A percentile compares a stretch with the other conserved stretches of the same genome.
These are phyloP conservation scores for Xylariaceae sp. DNA, from an alignment of 2,329 filamentous ascomycete genomes.

Conservation along the genomic window DNA sequence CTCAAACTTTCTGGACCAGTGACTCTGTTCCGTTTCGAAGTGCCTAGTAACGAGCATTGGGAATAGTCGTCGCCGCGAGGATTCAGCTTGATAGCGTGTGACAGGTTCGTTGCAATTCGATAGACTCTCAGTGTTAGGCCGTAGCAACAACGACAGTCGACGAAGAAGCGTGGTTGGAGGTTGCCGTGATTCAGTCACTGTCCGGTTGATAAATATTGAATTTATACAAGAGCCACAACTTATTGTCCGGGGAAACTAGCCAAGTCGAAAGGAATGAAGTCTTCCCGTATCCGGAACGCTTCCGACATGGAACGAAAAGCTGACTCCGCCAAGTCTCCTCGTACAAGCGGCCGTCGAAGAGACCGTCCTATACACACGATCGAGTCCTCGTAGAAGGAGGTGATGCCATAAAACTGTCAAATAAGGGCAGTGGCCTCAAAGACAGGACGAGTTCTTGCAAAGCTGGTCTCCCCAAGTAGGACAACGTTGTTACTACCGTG, in stretches of 20 bases:
- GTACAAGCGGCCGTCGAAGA: neutral
- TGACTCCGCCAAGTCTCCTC: conserved; percentile 1
- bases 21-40: conserved; percentile 48
- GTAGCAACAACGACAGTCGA: conserved; percentile 1
- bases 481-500: conserved; percentile 3
- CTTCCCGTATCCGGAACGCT: neutral
- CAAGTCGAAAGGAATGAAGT: neutral
- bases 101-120: conserved; percentile 14
- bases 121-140: conserved; percentile 3
- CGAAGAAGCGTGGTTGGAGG: neutral
- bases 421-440: conserved; percentile 10
- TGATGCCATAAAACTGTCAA: conserved; percentile 5
- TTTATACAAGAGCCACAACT: neutral
- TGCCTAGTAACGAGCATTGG: conserved; percentile 55
- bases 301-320: conserved; percentile 1
- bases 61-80: conserved; percentile 27
- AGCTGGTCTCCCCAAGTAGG: conserved; percentile 6
- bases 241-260: conserved; percentile 1
- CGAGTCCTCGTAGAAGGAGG: conserved; percentile 4
- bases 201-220: neutral
- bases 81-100: conserved; percentile 13
- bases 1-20: conserved; percentile 52
- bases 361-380: conserved; percentile 2
- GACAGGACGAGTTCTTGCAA: neutral
- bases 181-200: neutral